Base-by-base conservation (phyloP, 1,284 basidiomycete species). In the Sporisorium graminicola region DNA sequence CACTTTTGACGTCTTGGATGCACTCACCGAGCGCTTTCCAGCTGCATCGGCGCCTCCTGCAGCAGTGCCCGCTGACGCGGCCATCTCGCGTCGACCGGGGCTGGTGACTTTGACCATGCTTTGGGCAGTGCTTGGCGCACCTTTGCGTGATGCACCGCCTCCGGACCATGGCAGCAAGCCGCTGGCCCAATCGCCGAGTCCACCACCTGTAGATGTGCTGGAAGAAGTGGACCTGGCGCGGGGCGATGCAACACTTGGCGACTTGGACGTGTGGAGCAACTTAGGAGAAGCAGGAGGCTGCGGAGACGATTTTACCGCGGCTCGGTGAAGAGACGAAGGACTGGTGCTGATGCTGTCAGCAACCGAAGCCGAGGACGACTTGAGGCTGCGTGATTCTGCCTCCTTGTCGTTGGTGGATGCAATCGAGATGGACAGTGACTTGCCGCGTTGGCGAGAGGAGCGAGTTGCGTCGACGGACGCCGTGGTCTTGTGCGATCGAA, bases 111-210 rank as follows among this genome's bases (percentile, higher is more conserved):
- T 76, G 61, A 78, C 73, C 65, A 76, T 76, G 56, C 69, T 75
- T 16, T 58, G 60, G 5, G 67, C 75, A 16, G 69, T 74, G 58
- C 67, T 76, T 1, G 74, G 70, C 20, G 65, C 72, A 2, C 52
- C 77, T 57, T 74, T 78, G 52, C 69, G 70, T 13, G 62, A 69
- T 14, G 65, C 65, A 6, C 65, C 62, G 20, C 67, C 68, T 13
- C 51, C 65, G 13, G 73, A 66, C 77, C 77, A 78, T 9, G 77
- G 77, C 22, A 78, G 65, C 40, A 78, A 44, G 5, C 76, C 72
- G 61, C 72, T 78, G 5, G 77, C 77, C 77, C 77, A 78, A n/a
- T 73, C 77, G 16, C 77, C 69, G 3, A 78, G 64, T 5, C 65
- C 77, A 13, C 62, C 63, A 16, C 54, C 51, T 1, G 55, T 44